A percentile compares a stretch with the other conserved stretches of the same genome.
These are phyloP conservation scores for Erucastrum elatum DNA, from an alignment of 345 rosid genomes.

Conservation along the genomic window DNA sequence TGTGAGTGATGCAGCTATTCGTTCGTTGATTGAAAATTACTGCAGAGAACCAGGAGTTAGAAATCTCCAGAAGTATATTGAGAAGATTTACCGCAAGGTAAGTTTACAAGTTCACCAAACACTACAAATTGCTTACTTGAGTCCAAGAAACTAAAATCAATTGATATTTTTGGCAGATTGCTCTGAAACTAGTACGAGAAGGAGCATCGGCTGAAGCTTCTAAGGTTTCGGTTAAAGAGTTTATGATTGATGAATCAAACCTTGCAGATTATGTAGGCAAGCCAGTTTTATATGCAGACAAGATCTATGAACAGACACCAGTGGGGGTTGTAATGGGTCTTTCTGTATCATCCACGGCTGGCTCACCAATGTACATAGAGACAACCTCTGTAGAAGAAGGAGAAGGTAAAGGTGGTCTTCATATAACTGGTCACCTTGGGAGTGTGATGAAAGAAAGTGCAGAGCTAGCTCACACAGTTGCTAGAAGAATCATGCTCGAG, in stretches of 20 bases:
- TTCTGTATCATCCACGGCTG: conserved; percentile 90
- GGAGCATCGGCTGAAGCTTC: neutral
- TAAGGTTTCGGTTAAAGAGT: neutral
- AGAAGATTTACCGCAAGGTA: conserved; percentile 1
- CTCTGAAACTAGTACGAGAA: neutral
- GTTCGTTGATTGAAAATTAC: neutral
- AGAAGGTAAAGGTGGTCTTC: conserved; percentile 74
- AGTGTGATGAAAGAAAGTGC: neutral
- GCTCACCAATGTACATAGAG: conserved; percentile 82
- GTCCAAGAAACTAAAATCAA: neutral
- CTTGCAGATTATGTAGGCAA: conserved; percentile 76
- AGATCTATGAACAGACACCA: conserved; percentile 73
- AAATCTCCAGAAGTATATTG: conserved; percentile 5
- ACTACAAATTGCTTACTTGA: neutral
- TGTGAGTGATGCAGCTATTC: conserved; percentile 1
- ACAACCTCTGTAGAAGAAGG: conserved; percentile 65
- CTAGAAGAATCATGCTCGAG: conserved; percentile 58
- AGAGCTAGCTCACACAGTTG: conserved; percentile 46
- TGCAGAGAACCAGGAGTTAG: conserved; percentile 1
- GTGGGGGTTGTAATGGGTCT: conserved; percentile 91
- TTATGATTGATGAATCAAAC: conserved; percentile 57
- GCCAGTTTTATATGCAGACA: conserved; percentile 71
- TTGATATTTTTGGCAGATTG: neutral
- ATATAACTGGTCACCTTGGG: conserved; percentile 38
- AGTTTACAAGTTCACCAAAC: neutral